Evolutionary conservation across 2,329 filamentous ascomycete genomes (phyloP).

Genomic region (Westerdykella sp.): DNA sequence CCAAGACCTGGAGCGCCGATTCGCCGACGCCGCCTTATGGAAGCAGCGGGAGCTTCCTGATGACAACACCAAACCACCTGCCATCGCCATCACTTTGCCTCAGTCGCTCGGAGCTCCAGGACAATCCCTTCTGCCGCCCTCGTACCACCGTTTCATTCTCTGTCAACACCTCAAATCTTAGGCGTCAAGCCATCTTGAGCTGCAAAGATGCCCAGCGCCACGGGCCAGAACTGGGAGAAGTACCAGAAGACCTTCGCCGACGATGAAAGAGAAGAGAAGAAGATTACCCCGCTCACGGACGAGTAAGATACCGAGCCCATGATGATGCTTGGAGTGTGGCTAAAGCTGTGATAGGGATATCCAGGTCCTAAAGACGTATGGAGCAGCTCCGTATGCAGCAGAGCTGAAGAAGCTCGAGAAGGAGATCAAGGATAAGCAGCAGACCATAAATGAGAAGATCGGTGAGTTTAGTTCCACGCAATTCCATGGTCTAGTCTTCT

Average conservation of each 20-base stretch:
- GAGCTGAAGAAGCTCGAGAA: slow-evolving; percentile 97
- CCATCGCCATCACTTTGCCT: slow-evolving; percentile 1
- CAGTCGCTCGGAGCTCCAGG: not conserved
- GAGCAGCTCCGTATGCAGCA: slow-evolving; percentile 88
- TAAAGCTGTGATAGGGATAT: slow-evolving; percentile 67
- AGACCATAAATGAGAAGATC: slow-evolving; percentile 98
- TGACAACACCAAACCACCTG: slow-evolving; percentile 12
- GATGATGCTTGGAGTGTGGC: slow-evolving; percentile 10
- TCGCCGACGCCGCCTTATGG: slow-evolving; percentile 17
- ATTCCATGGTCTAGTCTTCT: slow-evolving; percentile 12
- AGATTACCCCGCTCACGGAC: slow-evolving; percentile 94
- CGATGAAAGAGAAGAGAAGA: slow-evolving; percentile 98
- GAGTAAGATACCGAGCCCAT: slow-evolving; percentile 59
- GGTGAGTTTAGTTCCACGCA: slow-evolving; percentile 39
- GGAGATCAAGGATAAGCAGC: slow-evolving; percentile 98
- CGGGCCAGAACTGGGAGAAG: slow-evolving; percentile 94
- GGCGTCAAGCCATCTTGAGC: slow-evolving; percentile 8
- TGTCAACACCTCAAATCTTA: not conserved
- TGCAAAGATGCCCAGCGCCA: slow-evolving; percentile 78
- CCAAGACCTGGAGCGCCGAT: slow-evolving; percentile 15
- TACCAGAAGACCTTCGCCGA: slow-evolving; percentile 96
- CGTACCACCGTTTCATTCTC: not conserved
- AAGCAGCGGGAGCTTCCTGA: slow-evolving; percentile 9
- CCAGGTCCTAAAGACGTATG: slow-evolving; percentile 98
- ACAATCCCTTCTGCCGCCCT: slow-evolving; percentile 1